These are phyloP conservation scores for Lepidium campestre DNA, from an alignment of 441 rosid species.

Conservation along the genomic window DNA sequence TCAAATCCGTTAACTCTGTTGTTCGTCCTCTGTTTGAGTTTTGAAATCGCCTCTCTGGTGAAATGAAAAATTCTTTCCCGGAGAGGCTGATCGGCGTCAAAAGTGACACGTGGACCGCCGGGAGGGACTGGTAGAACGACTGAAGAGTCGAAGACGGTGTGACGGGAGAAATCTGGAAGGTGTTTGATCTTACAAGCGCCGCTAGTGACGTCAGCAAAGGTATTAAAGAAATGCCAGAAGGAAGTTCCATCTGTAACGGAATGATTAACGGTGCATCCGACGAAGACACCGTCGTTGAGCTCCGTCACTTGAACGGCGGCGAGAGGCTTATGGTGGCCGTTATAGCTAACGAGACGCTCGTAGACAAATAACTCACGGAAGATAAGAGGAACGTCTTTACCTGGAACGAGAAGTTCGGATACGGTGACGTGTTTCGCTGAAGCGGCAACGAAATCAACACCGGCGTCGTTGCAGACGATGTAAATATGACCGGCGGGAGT, in stretches of 20 bases:
- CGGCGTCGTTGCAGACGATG: conserved; percentile 71
- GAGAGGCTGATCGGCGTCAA: conserved; percentile 61
- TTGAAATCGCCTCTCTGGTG: conserved; percentile 61
- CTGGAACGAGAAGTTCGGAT: conserved; percentile 39
- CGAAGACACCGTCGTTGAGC: conserved; percentile 64
- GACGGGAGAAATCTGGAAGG: conserved; percentile 55
- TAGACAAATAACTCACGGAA: conserved; percentile 65
- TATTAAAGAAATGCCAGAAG: conserved; percentile 91
- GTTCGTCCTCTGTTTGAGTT: conserved; percentile 58
- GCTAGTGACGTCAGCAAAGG: conserved; percentile 67
- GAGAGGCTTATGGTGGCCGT: conserved; percentile 69
- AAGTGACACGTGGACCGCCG: conserved; percentile 73
- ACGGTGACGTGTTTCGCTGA: conserved; percentile 39
- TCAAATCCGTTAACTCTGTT: conserved; percentile 9
- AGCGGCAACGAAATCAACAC: conserved; percentile 60
- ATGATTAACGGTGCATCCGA: conserved; percentile 77
- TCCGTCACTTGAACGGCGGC: conserved; percentile 84
- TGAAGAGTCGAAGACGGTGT: conserved; percentile 56
- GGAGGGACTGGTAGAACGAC: conserved; percentile 60
- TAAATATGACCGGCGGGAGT: conserved; percentile 52
- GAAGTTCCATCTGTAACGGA: conserved; percentile 88
- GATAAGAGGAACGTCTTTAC: conserved; percentile 48
- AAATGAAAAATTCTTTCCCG: conserved; percentile 81
- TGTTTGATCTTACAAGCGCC: conserved; percentile 51
- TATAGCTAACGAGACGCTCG: conserved; percentile 59